A percentile compares a stretch with the other conserved stretches of the same genome.
phyloP scores from a whole-genome alignment of 352 stramenopile species.

The Phytophthora crassamura region DNA sequence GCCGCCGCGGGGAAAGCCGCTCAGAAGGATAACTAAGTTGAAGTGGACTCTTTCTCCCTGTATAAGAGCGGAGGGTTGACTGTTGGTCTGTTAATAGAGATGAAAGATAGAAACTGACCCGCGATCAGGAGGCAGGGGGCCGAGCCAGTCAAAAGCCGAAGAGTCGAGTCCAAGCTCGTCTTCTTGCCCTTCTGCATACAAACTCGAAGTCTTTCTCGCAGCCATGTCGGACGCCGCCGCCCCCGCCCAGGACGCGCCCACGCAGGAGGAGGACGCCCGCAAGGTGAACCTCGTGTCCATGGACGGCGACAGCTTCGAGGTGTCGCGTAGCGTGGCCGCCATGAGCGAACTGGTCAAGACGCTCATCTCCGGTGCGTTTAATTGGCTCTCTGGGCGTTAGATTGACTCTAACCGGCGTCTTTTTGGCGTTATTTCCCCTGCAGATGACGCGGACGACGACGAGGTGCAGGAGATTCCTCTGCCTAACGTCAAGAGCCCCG shows the following conservation, averaged over 20 bases:
- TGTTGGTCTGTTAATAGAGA: constrained; percentile 8
- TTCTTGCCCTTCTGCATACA: constrained; percentile 24
- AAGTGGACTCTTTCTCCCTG: constrained; percentile 9
- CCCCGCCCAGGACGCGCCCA: constrained; percentile 49
- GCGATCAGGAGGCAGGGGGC: neutral
- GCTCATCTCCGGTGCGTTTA: constrained; percentile 92
- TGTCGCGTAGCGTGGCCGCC: constrained; percentile 93
- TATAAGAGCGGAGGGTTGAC: neutral
- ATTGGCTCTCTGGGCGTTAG: neutral
- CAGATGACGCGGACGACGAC: constrained; percentile 95
- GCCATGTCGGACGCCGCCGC: constrained; percentile 65
- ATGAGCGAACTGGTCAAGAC: constrained; percentile 99
- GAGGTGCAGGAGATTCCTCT: constrained; percentile 97
- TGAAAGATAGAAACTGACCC: neutral
- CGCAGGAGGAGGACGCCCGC: constrained; percentile 77
- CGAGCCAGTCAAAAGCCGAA: constrained; percentile 4
- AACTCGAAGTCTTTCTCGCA: constrained; percentile 15
- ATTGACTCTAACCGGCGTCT: neutral
- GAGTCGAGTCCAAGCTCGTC: constrained; percentile 16
- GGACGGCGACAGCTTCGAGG: constrained; percentile 97
- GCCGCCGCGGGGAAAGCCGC: neutral
- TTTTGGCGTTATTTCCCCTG: neutral
- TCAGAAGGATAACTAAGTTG: constrained; percentile 14
- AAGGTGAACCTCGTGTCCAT: constrained; percentile 92
- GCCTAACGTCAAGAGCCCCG: constrained; percentile 97